Base-by-base conservation (phyloP, 805 yeast species). In the Kazachstania taianensis region DNA sequence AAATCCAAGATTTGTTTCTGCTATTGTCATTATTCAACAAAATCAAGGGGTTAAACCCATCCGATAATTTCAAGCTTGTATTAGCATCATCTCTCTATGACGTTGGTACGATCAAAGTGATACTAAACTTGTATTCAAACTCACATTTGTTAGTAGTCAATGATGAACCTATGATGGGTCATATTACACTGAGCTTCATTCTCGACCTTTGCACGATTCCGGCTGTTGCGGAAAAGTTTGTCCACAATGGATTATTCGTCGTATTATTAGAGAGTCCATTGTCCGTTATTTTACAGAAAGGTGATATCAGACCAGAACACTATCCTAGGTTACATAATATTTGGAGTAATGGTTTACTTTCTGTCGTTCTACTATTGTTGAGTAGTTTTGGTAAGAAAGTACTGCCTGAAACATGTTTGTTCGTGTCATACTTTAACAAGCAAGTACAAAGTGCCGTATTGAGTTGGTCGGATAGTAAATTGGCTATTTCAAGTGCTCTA, bases 331-430 rank as follows among this genome's bases (percentile, higher is more conserved):
- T 81, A 40, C 89, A 86, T 53, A 68, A 72, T 35, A 63, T 82
- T n/a, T 87, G 96, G 96, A 70, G 75, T n/a, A 75, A 78, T 48
- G 94, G 95, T 1, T 59, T 87, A 13, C 62, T 87, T 20, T 77
- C 92, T 0, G 72, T 83, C 5, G 61, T 81, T 15, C 59, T 83
- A 33, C 62, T 72, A 1, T 57, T 83, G 12, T 51, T 84, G 27
- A 66, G 76, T 19, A 70, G 68, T 33, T 72, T 85, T 40, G 89
- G 89, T 1, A 68, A 69, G 1, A 66, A 73, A 29, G 63, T 80
- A 2, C 45, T 79, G 1, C 76, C 84, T 2, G 92, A 84, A 39
- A 60, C 76, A 6, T 70, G 80, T 40, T 61, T 73, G 30, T 81
- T 84, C 41, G 64, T 78, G 3, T 64, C 70, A 15, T 67, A 73